phyloP scores from a whole-genome alignment of 352 stramenopile species.

The Globisporangium irregulare region DNA sequence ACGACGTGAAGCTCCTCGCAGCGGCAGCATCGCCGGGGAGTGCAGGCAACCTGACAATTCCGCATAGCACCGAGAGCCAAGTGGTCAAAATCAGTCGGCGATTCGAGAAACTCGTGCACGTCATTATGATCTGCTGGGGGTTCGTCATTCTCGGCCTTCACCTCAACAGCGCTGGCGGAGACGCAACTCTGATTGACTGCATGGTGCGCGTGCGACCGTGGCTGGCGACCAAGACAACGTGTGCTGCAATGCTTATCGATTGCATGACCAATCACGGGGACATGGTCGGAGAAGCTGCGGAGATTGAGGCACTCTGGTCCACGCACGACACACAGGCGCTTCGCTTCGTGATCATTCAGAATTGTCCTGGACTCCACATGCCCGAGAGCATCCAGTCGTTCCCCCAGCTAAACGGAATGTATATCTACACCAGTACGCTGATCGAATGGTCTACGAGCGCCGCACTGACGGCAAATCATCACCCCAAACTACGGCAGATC shows the following conservation, averaged over 20 bases:
- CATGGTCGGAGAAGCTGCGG: not conserved
- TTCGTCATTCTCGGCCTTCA: not conserved
- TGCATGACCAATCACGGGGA: not conserved
- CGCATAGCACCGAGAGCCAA: not conserved
- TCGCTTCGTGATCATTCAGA: not conserved
- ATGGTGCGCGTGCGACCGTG: constrained; percentile 2
- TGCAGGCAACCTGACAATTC: not conserved
- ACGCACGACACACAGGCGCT: not conserved
- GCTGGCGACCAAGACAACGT: not conserved
- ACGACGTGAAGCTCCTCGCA: constrained; percentile 16
- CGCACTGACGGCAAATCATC: not conserved
- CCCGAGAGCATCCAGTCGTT: constrained; percentile 3
- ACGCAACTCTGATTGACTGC: not conserved
- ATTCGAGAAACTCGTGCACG: not conserved
- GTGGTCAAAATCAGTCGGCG: not conserved
- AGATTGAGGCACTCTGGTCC: not conserved
- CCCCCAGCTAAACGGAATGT: not conserved
- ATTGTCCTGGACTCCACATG: constrained; percentile 3
- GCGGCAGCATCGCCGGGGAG: no score
- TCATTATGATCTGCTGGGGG: not conserved
- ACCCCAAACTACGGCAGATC: constrained; percentile 8
- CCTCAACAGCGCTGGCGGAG: not conserved
- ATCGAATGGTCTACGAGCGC: constrained; percentile 7
- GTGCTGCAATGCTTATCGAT: not conserved
- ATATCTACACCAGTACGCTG: not conserved